Percentiles rank a stretch among this genome's conserved stretches.
These are phyloP conservation scores for Colletotrichum australisinense DNA, from an alignment of 2,329 filamentous ascomycete genomes.

Conservation along the genomic window DNA sequence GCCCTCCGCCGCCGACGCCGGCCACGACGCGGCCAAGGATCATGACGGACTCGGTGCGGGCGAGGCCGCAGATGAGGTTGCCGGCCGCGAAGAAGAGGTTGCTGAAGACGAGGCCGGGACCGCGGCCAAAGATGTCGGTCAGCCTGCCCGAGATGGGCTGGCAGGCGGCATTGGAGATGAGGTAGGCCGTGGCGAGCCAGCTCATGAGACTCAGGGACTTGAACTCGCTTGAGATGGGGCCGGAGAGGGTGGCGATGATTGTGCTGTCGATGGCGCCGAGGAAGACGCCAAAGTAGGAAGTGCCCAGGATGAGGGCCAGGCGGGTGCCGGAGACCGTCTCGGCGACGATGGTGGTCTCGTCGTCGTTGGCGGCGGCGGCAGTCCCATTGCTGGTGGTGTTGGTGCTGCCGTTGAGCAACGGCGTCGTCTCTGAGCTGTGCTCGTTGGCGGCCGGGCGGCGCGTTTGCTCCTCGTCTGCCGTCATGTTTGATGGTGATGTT, in stretches of 20 bases:
- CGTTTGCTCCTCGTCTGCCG: slow-evolving; percentile 26
- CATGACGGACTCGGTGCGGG: slow-evolving; percentile 73
- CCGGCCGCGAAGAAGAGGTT: slow-evolving; percentile 84
- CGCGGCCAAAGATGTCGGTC: slow-evolving; percentile 88
- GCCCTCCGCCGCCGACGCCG: slow-evolving; percentile 83
- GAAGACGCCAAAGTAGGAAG: slow-evolving; percentile 69
- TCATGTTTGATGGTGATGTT: slow-evolving; percentile 6
- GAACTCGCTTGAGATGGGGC: slow-evolving; percentile 86
- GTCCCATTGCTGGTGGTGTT: slow-evolving; percentile 13
- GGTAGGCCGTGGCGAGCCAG: slow-evolving; percentile 89
- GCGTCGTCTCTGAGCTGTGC: slow-evolving; percentile 32
- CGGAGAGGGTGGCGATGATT: slow-evolving; percentile 86
- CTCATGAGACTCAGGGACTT: slow-evolving; percentile 83
- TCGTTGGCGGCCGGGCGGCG: slow-evolving; percentile 5
- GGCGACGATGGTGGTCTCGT: slow-evolving; percentile 60
- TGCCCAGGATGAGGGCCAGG: slow-evolving; percentile 65
- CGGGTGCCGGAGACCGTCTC: slow-evolving; percentile 59
- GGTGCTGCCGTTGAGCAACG: slow-evolving; percentile 26
- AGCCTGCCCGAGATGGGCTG: slow-evolving; percentile 87
- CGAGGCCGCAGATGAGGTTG: slow-evolving; percentile 85
- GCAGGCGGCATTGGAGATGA: slow-evolving; percentile 88
- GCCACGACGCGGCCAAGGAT: slow-evolving; percentile 83
- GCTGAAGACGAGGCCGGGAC: slow-evolving; percentile 81
- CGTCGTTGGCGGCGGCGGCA: slow-evolving; percentile 42
- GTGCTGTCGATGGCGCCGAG: slow-evolving; percentile 78